These are phyloP conservation scores for Haematococcus lacustris DNA, from an alignment of 139 green algal species.

Conservation along the genomic window DNA sequence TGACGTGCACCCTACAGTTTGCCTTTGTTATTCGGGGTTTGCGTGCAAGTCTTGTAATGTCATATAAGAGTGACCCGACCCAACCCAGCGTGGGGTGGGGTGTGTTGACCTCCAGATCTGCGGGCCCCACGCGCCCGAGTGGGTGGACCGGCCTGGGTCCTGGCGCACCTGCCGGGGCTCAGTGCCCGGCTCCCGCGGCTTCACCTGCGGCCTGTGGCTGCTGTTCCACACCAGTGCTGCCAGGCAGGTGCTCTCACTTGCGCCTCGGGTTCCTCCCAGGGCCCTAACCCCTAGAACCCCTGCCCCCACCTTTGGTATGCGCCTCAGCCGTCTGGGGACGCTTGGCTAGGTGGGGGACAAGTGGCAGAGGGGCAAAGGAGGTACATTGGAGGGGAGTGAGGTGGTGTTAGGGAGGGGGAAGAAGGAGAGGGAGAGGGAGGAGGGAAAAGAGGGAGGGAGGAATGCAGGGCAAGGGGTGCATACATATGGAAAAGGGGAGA, in stretches of 20 bases:
- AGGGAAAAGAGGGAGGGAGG: background rate
- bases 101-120: no score
- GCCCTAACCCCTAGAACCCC: background rate
- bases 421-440: background rate
- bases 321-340: background rate
- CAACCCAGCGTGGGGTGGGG: no score
- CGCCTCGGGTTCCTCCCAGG: no score
- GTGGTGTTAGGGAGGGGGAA: background rate
- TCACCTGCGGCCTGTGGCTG: constrained; percentile 71
- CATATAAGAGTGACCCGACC: no score
- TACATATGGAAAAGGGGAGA: background rate
- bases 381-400: background rate
- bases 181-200: constrained; percentile 36
- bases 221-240: constrained; percentile 57
- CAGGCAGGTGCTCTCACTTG: constrained; percentile 10
- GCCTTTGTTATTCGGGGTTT: no score
- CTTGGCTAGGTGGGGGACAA: no score
- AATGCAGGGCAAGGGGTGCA: background rate
- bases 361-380: background rate
- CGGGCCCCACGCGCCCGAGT: no score
- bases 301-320: background rate
- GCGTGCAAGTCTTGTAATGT: no score
- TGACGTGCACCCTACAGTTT: no score
- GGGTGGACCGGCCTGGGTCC: no score
- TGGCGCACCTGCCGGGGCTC: no score